phyloP scores from a whole-genome alignment of 2,329 filamentous ascomycete genomes.

The Alternaria sp. region DNA sequence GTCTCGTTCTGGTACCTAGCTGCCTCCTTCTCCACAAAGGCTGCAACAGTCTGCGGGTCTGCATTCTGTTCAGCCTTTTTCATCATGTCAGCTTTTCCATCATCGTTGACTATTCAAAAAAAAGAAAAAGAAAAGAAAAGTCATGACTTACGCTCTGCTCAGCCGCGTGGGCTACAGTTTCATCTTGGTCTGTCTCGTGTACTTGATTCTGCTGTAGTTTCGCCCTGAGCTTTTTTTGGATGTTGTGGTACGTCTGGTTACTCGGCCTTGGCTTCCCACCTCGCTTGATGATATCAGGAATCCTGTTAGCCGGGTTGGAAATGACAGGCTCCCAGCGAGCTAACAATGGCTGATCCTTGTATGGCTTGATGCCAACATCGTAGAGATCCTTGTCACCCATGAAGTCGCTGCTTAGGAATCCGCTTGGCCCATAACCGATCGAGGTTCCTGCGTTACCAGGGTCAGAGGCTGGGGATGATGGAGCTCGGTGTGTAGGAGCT shows the following conservation, averaged over 20 bases:
- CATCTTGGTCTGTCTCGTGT: not conserved
- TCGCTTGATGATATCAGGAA: constrained; percentile 18
- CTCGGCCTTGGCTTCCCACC: constrained; percentile 10
- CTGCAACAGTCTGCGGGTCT: constrained; percentile 13
- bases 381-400: not conserved
- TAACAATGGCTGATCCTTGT: constrained; percentile 25
- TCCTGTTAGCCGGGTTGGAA: constrained; percentile 15
- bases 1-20: constrained; percentile 3
- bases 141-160: constrained; percentile 2
- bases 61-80: not conserved
- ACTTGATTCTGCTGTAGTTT: not conserved
- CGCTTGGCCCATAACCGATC: not conserved
- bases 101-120: not conserved
- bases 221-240: constrained; percentile 1
- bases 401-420: not conserved
- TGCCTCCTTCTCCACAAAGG: constrained; percentile 14
- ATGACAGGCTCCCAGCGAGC: constrained; percentile 18
- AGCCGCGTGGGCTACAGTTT: not conserved
- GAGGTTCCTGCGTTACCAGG: not conserved
- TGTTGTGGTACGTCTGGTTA: constrained; percentile 7
- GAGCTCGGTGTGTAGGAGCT: not conserved
- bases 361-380: constrained; percentile 1
- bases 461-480: not conserved
- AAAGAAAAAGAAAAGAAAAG: accelerated
- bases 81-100: not conserved